A percentile compares a stretch with the other conserved stretches of the same genome.
Conservation (phyloP, 371 early-diverging fungal genomes). For the Apophysomyces variabilis region DNA sequence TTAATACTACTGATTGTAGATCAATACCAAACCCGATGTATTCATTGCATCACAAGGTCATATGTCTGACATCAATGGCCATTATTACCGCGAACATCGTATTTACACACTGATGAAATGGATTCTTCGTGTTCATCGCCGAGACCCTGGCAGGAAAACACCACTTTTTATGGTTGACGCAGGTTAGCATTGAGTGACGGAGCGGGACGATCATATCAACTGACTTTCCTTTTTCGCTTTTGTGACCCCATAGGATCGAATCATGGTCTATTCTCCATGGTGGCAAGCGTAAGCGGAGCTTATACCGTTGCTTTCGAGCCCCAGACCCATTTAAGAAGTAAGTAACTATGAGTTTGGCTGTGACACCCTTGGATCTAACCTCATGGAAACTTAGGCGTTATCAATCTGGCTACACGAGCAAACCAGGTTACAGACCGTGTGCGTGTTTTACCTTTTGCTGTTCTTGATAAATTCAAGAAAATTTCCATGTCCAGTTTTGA, state of each 20-base stretch:
- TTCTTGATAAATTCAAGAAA: constrained; percentile 43
- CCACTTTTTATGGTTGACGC: constrained; percentile 54
- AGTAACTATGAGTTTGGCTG: not conserved
- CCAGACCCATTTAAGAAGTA: constrained; percentile 50
- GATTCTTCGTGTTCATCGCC: constrained; percentile 51
- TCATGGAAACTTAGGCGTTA: constrained; percentile 34
- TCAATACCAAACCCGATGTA: constrained; percentile 51
- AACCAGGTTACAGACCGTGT: constrained; percentile 42
- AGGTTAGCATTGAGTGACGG: constrained; percentile 23
- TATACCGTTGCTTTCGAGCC: constrained; percentile 54
- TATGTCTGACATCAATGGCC: constrained; percentile 33
- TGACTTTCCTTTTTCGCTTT: not conserved
- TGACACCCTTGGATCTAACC: not conserved
- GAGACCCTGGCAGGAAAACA: constrained; percentile 32
- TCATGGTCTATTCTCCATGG: constrained; percentile 54
- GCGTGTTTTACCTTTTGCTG: constrained; percentile 53
- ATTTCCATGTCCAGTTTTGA: constrained; percentile 47
- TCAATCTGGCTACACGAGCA: constrained; percentile 41
- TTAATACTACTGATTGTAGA: constrained; percentile 23
- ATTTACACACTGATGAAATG: constrained; percentile 56
- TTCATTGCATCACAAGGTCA: constrained; percentile 45
- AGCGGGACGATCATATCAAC: not conserved
- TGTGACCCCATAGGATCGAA: constrained; percentile 40
- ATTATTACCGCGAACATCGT: constrained; percentile 47
- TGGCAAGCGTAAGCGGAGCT: constrained; percentile 51